phyloP scores from a whole-genome alignment of 331 rosid genomes.

The Rosa hybrid region DNA sequence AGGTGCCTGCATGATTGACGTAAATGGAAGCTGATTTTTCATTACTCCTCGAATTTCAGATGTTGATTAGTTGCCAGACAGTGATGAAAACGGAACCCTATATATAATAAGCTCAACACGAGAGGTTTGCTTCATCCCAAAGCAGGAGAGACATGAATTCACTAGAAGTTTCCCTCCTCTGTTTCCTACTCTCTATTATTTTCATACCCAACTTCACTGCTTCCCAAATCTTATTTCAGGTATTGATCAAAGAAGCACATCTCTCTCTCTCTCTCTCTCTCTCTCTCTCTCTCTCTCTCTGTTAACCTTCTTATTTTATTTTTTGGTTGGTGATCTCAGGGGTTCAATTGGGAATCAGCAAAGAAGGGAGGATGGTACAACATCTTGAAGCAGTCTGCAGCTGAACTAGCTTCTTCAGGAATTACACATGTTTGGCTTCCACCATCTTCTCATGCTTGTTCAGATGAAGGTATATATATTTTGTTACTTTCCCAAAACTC shows the following conservation, averaged over 20 bases:
- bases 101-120: background rate
- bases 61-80: background rate
- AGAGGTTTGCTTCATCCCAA: background rate
- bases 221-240: slow-evolving; percentile 32
- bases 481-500: background rate
- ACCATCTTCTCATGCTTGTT: slow-evolving; percentile 76
- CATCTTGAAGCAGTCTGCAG: slow-evolving; percentile 46
- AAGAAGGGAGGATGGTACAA: slow-evolving; percentile 79
- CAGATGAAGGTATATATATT: slow-evolving; percentile 45
- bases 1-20: background rate
- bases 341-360: slow-evolving; percentile 87
- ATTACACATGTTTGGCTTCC: slow-evolving; percentile 94
- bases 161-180: background rate
- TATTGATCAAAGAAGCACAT: background rate
- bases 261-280: too few species aligned
- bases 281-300: background rate
- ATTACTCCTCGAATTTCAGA: too few species aligned
- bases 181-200: background rate
- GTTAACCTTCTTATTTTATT: too few species aligned
- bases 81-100: background rate
- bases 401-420: slow-evolving; percentile 58
- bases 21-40: background rate
- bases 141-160: slow-evolving; percentile 10
- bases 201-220: slow-evolving; percentile 19
- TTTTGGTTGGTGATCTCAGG: slow-evolving; percentile 37